Evolutionary conservation across 2,329 filamentous ascomycete genomes (phyloP).

Genomic region (Botrytis elliptica): DNA sequence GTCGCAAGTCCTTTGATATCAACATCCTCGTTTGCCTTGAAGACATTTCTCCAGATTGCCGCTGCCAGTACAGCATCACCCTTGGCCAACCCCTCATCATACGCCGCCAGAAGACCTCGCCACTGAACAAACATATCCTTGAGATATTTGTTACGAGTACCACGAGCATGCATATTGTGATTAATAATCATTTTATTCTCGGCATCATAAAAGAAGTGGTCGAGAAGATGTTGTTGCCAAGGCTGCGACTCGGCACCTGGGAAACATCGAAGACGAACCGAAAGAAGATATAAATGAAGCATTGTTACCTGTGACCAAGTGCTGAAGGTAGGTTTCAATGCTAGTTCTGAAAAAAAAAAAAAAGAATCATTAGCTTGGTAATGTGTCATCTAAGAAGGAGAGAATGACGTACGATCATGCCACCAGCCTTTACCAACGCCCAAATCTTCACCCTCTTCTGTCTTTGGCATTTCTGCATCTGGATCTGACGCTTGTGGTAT

Average conservation of each 20-base stretch:
- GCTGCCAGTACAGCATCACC: slow-evolving; percentile 75
- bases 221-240: slow-evolving; percentile 87
- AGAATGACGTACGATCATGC: slow-evolving; percentile 67
- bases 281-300: slow-evolving; percentile 91
- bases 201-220: slow-evolving; percentile 92
- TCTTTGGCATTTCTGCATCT: slow-evolving; percentile 66
- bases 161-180: slow-evolving; percentile 65
- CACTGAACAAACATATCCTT: slow-evolving; percentile 94
- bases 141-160: slow-evolving; percentile 62
- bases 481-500: slow-evolving; percentile 39
- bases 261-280: slow-evolving; percentile 78
- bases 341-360: slow-evolving; percentile 60
- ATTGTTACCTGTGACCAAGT: slow-evolving; percentile 96
- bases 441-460: slow-evolving; percentile 77
- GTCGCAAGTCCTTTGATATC: slow-evolving; percentile 60
- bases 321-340: slow-evolving; percentile 82
- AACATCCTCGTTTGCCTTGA: slow-evolving; percentile 67
- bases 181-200: slow-evolving; percentile 80
- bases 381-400: neutral
- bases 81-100: slow-evolving; percentile 76
- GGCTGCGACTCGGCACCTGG: slow-evolving; percentile 65
- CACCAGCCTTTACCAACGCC: slow-evolving; percentile 74
- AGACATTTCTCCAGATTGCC: slow-evolving; percentile 92
- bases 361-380: slow-evolving; percentile 15
- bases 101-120: slow-evolving; percentile 80